phyloP scores from a whole-genome alignment of 495 filamentous ascomycete genomes.

The Acidiella bohemica region DNA sequence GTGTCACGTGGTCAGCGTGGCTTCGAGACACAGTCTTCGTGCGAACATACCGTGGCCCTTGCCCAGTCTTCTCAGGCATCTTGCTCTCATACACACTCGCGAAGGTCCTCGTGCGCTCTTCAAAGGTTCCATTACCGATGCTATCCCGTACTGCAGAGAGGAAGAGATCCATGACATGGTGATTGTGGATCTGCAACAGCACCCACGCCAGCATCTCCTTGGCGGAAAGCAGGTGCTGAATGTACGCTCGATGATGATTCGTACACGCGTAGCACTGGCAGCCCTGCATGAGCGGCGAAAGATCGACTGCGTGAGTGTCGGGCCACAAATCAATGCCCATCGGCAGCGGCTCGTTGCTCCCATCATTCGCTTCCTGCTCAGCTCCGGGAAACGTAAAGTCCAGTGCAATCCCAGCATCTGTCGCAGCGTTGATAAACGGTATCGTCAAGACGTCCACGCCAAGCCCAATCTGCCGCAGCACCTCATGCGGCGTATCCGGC shows the following conservation, averaged over 20 bases:
- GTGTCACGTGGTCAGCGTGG: not conserved
- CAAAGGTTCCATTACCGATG: constrained; percentile 49
- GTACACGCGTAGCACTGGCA: constrained; percentile 80
- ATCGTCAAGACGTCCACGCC: constrained; percentile 71
- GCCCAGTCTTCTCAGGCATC: constrained; percentile 58
- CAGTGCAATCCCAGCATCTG: constrained; percentile 78
- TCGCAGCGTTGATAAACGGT: constrained; percentile 55
- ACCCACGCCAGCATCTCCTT: constrained; percentile 97
- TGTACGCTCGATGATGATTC: constrained; percentile 70
- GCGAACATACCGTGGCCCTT: constrained; percentile 63
- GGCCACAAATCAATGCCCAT: constrained; percentile 70
- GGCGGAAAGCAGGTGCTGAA: constrained; percentile 72
- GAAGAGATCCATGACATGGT: constrained; percentile 55
- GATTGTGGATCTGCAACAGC: constrained; percentile 82
- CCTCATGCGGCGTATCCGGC: constrained; percentile 53
- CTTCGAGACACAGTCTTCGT: not conserved
- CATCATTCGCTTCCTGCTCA: no score
- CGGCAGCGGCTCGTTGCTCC: constrained; percentile 19
- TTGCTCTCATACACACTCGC: constrained; percentile 46
- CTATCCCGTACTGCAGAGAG: constrained; percentile 53
- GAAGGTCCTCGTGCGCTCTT: constrained; percentile 45
- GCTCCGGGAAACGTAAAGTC: constrained; percentile 58
- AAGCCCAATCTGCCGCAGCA: constrained; percentile 56
- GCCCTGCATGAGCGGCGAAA: constrained; percentile 40
- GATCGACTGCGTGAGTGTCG: constrained; percentile 38